Base-by-base conservation (phyloP, 1,139 yeast genomes). In the Blastobotrys illinoisensis region DNA sequence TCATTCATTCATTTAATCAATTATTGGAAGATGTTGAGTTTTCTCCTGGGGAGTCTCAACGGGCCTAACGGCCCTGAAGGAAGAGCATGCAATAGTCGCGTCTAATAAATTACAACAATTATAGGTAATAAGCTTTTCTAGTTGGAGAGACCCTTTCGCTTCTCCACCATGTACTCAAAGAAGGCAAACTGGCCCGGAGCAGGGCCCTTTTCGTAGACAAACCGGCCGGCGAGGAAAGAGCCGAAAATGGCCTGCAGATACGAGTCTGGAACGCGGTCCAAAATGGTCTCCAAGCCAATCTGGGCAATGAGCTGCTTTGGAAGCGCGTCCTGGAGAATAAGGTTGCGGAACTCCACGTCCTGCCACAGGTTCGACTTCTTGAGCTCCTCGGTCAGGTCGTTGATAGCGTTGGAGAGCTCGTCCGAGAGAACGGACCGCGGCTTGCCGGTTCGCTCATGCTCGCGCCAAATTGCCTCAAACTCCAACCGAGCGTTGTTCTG, bases 161-260 rank as follows among this genome's bases (percentile, higher is more conserved):
- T 66, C 55, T 65, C 63, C 47, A 67, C 66, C 73, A 83, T 83
- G 67, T 78, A 87, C 70, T 87, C 95, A 71, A 88, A 84, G 72
- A 88, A 88, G 56, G 95, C 95, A 61, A 79, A 79, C 53, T 93
- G 95, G 68, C 86, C 86, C 46, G 90, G 82, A 64, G 82, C 89
- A 61, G 86, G 80, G 54, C 98, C 97, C 68, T 85, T 79, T 51
- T 88, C 80, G 73, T 93, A 93, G 59, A 93, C 96, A 72, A 88
- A 93, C 56, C 87, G 80, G 47, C 97, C 88, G 14, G 97, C 95
- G 65, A 93, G 79, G 68, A 83, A 86, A 47, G 96, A 88, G 53
- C 97, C 97, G 69, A 93, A 88, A 62, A 93, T 81, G 11, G 97
- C 96, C 68, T 84, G 85, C 68, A 91, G 78, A 71, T 93, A 93